Percentiles rank a stretch among this genome's conserved stretches.
These are phyloP conservation scores for Sesbania bispinosa DNA, from an alignment of 306 rosid genomes.

Conservation along the genomic window DNA sequence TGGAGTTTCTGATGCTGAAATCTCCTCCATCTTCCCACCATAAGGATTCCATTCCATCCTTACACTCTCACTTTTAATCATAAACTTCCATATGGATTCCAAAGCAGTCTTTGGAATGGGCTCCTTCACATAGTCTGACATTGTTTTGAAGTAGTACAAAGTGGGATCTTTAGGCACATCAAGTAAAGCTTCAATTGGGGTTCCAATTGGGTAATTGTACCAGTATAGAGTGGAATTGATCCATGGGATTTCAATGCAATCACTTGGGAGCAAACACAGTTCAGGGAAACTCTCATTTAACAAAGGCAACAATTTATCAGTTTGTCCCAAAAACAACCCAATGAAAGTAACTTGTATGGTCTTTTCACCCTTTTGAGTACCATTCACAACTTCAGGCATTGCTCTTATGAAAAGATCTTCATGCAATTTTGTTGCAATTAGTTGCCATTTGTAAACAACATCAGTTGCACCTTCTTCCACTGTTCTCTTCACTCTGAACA, in stretches of 20 bases:
- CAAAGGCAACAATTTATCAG: not conserved
- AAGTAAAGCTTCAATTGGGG: conserved; percentile 4
- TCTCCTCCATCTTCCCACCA: conserved; percentile 40
- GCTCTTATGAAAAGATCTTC: conserved; percentile 34
- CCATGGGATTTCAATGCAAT: conserved; percentile 35
- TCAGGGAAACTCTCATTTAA: conserved; percentile 21
- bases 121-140: conserved; percentile 37
- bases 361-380: conserved; percentile 3
- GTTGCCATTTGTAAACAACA: conserved; percentile 38
- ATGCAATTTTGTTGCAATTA: conserved; percentile 5
- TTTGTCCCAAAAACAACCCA: conserved; percentile 25
- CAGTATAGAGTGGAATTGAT: conserved; percentile 30
- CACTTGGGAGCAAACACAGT: conserved; percentile 22
- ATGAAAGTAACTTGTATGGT: conserved; percentile 17
- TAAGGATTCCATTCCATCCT: conserved; percentile 44
- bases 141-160: conserved; percentile 1
- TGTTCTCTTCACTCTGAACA: conserved; percentile 14
- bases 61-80: conserved; percentile 22
- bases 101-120: conserved; percentile 23
- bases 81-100: conserved; percentile 28
- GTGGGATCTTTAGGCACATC: not conserved
- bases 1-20: conserved; percentile 36
- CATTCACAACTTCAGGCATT: not conserved
- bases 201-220: conserved; percentile 26
- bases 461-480: conserved; percentile 14